Base-by-base conservation (phyloP, 164 flowering plant genomes). In the Tetracentron sinense region DNA sequence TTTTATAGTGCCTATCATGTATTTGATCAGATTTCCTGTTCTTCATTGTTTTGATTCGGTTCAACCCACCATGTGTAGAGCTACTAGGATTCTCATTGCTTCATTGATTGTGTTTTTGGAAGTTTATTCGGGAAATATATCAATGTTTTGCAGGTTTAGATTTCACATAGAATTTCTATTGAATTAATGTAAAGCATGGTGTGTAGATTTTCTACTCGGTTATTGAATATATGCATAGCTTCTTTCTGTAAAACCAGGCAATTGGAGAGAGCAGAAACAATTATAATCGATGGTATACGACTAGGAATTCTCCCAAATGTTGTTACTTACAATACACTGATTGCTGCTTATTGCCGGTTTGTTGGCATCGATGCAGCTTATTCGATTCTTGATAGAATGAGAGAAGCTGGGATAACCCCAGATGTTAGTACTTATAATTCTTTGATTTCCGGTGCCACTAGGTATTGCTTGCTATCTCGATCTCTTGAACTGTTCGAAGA, bases 281-380 rank as follows among this genome's bases (percentile, higher is more conserved):
- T 80, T 51, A 19, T 94, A 2, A 68, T 82, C 25, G 96, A 89
- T 53, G 92, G 81, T 23, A 85, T 87, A 38, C 72, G 86, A 69
- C 63, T 94, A 60, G 97, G 98, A 0, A 75, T 86, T 7, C 59
- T 83, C 3, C 96, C 96, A 0, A 79, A 87, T 75, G 84, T 86
- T 15, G 88, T 85, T 17, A 87, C 95, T 35, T 94, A 91, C 79
- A 94, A 94, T 65, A 89, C 82, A 14, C 77, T 94, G 58, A 67
- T 94, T 61, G 72, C 67, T 69, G 95, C 83, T 0, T 89, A 91
- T 65, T 81, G 83, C 49, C 82, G 81, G 2, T 69, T 78, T 27
- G 73, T 78, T 25, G 76, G 86, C 6, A 38, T 87, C 17, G 93
- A 90, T 65, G 79, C 83, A 5, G 98, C 85, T 8, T 87, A 87